A percentile compares a stretch with the other conserved stretches of the same genome.
These are phyloP conservation scores for Rubroboletus pulcherrimus DNA, from an alignment of 768 basidiomycete genomes.

Conservation along the genomic window DNA sequence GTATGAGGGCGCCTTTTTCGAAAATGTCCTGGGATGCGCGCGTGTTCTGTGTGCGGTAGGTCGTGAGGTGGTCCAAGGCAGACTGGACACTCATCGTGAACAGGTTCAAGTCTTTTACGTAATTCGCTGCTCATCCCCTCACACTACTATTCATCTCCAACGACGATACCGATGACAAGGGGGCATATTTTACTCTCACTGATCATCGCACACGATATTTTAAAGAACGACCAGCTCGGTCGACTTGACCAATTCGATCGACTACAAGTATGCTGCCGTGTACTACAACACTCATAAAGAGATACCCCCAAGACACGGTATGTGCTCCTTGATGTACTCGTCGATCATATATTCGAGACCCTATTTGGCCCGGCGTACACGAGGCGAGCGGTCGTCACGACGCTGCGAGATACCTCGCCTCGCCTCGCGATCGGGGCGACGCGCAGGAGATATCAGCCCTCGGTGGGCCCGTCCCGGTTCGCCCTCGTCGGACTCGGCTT, in stretches of 20 bases:
- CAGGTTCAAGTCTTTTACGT: neutral
- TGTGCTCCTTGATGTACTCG: conserved; percentile 44
- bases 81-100: conserved; percentile 42
- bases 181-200: neutral
- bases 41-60: conserved; percentile 47
- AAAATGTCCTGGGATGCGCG: conserved; percentile 59
- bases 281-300: neutral
- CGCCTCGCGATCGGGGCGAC: conserved; percentile 41
- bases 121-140: neutral
- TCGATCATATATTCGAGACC: conserved; percentile 36
- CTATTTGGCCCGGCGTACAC: conserved; percentile 33
- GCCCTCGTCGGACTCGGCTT: conserved; percentile 43
- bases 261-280: neutral
- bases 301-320: conserved; percentile 35
- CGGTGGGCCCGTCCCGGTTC: conserved; percentile 20
- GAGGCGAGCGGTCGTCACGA: conserved; percentile 41
- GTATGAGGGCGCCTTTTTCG: conserved; percentile 46
- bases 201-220: neutral
- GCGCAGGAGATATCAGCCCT: conserved; percentile 19
- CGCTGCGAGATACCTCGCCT: conserved; percentile 46
- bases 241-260: neutral
- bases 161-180: neutral
- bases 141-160: neutral
- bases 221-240: neutral
- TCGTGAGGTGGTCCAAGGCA: conserved; percentile 51